Evolutionary conservation across 2,329 filamentous ascomycete genomes (phyloP), one percentile per base, ranked within the genome.

Genomic region (Cadophora luteo-olivacea): DNA sequence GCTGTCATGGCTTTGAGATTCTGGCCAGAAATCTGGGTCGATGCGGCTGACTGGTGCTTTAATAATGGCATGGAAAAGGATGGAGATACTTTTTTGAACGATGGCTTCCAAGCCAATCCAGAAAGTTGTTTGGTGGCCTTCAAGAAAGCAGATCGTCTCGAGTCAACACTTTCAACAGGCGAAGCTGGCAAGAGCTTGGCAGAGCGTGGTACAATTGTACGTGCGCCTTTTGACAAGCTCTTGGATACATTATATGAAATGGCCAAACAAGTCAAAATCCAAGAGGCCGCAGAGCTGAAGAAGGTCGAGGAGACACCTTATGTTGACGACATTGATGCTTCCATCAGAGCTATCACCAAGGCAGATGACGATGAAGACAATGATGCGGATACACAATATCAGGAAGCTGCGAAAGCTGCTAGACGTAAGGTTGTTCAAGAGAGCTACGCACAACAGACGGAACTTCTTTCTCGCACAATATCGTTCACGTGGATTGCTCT

Each of bases 401-500:
- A 82, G 66, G 81, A 83, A 61, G 73, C 72, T 11, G 84, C 83
- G 2, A 89, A 88, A 70, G 84, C 86, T 16, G 89, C 87, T 64
- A 88, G 91, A 72, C 84, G 89, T 57, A 82, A 85, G 63, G 84
- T 85, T 19, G 85, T 91, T 25, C 84, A 88, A 75, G 87, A 91
- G 69, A 89, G 89, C 12, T 91, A 92, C 76, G 87, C 88, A 8
- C 86, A 87, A 5, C 93, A 97, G 76, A 89, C 90, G 41, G 89
- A 91, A 33, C 84, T 92, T 19, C 85, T 98, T 25, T 95, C 92
- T 52, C 90, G 91, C 74, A 95, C 93, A 1, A 90, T 99, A 66
- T 97, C 96, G 0, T 94, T 93, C 76, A 91, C 94, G 4, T 99
- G 96, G 96, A 97, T 98, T 76, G 93, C 94, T 19, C 84, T 98